These are phyloP conservation scores for Ustilago tritici DNA, from an alignment of 1,284 basidiomycete species.

Conservation along the genomic window DNA sequence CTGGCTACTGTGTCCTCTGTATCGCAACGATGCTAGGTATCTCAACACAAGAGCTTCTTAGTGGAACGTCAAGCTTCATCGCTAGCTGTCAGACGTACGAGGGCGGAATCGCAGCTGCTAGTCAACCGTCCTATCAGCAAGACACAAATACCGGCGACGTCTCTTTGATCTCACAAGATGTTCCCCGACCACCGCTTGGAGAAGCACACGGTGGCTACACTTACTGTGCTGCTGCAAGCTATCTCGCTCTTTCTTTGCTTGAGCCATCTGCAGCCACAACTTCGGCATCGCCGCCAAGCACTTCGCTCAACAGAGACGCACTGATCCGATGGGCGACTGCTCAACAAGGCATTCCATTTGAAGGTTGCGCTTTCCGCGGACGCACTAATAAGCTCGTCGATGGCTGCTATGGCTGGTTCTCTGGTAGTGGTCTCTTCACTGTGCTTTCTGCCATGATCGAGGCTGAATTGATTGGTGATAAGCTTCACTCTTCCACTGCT, in stretches of 20 bases:
- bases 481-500: slow-evolving; percentile 18
- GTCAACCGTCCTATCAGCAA: slow-evolving; percentile 75
- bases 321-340: slow-evolving; percentile 85
- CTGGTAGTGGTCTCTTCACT: slow-evolving; percentile 91
- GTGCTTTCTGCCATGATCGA: slow-evolving; percentile 79
- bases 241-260: slow-evolving; percentile 79
- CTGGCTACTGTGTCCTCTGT: slow-evolving; percentile 81
- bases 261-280: slow-evolving; percentile 4
- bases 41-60: slow-evolving; percentile 85
- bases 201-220: slow-evolving; percentile 99
- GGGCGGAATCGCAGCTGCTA: slow-evolving; percentile 90
- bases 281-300: neutral
- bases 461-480: slow-evolving; percentile 42
- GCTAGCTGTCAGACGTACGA: slow-evolving; percentile 95
- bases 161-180: slow-evolving; percentile 21
- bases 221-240: slow-evolving; percentile 87
- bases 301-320: slow-evolving; percentile 74
- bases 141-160: slow-evolving; percentile 32
- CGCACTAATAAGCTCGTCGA: slow-evolving; percentile 98
- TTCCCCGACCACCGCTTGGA: slow-evolving; percentile 77
- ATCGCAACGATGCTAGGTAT: slow-evolving; percentile 81
- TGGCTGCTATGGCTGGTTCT: slow-evolving; percentile 95
- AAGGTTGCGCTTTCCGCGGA: slow-evolving; percentile 92
- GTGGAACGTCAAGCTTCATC: slow-evolving; percentile 71
- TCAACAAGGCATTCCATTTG: slow-evolving; percentile 86